These are phyloP conservation scores for Candida glaebosa DNA, from an alignment of 805 yeast species.

Conservation along the genomic window DNA sequence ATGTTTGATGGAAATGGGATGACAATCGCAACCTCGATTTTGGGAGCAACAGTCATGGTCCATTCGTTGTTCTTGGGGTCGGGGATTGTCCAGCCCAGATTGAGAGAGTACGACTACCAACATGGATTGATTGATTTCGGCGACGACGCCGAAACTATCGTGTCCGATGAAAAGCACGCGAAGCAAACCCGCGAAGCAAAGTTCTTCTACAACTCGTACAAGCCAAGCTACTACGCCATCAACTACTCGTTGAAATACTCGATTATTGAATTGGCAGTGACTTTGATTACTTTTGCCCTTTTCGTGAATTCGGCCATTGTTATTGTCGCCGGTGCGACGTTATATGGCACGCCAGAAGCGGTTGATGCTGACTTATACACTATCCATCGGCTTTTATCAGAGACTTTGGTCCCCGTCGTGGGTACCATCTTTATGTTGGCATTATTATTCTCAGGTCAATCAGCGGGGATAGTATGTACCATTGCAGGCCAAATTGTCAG, in stretches of 20 bases:
- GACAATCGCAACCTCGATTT: constrained; percentile 45
- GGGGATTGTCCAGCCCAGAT: constrained; percentile 47
- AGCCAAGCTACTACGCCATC: constrained; percentile 73
- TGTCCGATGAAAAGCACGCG: constrained; percentile 8
- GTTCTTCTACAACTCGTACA: constrained; percentile 44
- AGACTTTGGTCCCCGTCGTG: constrained; percentile 65
- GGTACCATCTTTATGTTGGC: constrained; percentile 87
- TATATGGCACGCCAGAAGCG: constrained; percentile 69
- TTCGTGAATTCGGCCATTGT: constrained; percentile 84
- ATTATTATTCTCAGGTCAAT: constrained; percentile 77
- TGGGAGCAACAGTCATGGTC: constrained; percentile 53
- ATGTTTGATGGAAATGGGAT: constrained; percentile 43
- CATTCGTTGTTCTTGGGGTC: constrained; percentile 48
- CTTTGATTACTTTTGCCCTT: constrained; percentile 75
- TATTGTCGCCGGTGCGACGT: constrained; percentile 76
- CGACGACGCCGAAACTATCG: constrained; percentile 4
- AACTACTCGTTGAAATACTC: constrained; percentile 69
- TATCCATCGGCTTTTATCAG: constrained; percentile 61
- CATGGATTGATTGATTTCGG: constrained; percentile 30
- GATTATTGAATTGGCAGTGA: constrained; percentile 62
- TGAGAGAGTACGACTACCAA: constrained; percentile 42
- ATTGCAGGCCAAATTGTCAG: constrained; percentile 91
- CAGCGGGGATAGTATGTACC: constrained; percentile 91
- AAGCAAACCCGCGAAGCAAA: constrained; percentile 19
- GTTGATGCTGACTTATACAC: constrained; percentile 79